A percentile compares a stretch with the other conserved stretches of the same genome.
Evolutionary conservation across 2,329 filamentous ascomycete species (phyloP).

Genomic region (Akanthomyces muscarius): DNA sequence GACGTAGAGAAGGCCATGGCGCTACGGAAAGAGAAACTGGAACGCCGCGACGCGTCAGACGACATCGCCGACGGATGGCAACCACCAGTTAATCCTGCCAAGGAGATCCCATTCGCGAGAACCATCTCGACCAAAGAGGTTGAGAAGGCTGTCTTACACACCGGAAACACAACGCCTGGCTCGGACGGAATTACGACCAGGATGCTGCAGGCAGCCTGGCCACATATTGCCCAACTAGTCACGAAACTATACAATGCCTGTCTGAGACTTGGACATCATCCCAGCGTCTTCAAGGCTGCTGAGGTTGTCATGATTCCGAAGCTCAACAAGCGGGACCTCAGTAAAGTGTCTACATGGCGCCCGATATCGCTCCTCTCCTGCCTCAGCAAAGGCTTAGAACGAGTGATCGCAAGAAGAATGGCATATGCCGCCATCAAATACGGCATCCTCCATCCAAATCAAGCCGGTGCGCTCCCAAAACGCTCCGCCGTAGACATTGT

Average conservation of each 20-base stretch:
- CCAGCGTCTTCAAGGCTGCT: no score
- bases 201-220: no score
- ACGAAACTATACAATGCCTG: conserved; percentile 8
- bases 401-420: no score
- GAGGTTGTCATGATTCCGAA: no score
- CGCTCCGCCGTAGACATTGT: conserved; percentile 21
- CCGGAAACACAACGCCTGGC: no score
- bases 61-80: conserved; percentile 3
- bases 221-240: not conserved
- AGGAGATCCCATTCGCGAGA: not conserved
- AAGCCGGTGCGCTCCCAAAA: conserved; percentile 24
- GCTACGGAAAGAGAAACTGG: conserved; percentile 11
- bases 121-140: not conserved
- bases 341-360: no score
- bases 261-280: no score
- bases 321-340: no score
- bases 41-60: conserved; percentile 1
- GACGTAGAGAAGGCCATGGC: conserved; percentile 6
- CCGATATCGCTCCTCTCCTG: no score
- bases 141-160: no score
- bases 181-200: no score
- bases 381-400: no score
- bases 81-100: not conserved
- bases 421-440: conserved; percentile 17
- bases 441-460: conserved; percentile 21